These are phyloP conservation scores for Stagonosporopsis cucurbitacearum DNA, from an alignment of 2,329 filamentous ascomycete genomes.

Conservation along the genomic window DNA sequence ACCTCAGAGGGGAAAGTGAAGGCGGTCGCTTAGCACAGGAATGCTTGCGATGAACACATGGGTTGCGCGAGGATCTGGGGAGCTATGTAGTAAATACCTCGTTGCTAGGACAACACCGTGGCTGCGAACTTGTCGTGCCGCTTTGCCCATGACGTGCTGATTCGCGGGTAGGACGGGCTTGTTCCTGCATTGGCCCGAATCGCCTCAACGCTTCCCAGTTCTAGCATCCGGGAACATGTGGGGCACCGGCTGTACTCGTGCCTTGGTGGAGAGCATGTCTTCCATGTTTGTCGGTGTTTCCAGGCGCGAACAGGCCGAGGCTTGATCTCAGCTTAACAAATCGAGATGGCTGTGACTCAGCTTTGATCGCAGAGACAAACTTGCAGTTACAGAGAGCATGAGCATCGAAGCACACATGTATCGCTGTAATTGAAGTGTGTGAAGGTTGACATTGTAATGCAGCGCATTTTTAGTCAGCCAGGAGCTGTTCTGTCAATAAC, in stretches of 20 bases:
- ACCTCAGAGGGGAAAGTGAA: slow-evolving; percentile 36
- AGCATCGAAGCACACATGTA: not conserved
- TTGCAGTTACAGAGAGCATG: not conserved
- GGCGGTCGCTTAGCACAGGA: slow-evolving; percentile 42
- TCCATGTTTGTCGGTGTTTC: slow-evolving; percentile 12
- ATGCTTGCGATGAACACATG: slow-evolving; percentile 44
- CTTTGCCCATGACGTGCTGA: slow-evolving; percentile 16
- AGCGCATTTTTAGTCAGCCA: slow-evolving; percentile 24
- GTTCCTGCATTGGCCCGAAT: slow-evolving; percentile 16
- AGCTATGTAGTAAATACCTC: slow-evolving; percentile 38
- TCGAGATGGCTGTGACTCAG: slow-evolving; percentile 5
- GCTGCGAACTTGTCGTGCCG: slow-evolving; percentile 11
- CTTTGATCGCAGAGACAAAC: not conserved
- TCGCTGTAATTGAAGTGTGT: not conserved
- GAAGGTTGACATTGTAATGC: not conserved
- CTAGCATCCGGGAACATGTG: slow-evolving; percentile 19
- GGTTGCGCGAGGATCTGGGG: slow-evolving; percentile 35
- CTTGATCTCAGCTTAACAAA: slow-evolving; percentile 19
- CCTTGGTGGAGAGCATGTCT: slow-evolving; percentile 16
- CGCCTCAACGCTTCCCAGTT: slow-evolving; percentile 11
- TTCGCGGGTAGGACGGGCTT: slow-evolving; percentile 15
- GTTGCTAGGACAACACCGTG: slow-evolving; percentile 16
- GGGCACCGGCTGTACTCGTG: slow-evolving; percentile 16
- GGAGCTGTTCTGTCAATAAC: slow-evolving; percentile 13
- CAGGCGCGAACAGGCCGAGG: slow-evolving; percentile 14